A percentile compares a stretch with the other conserved stretches of the same genome.
phyloP scores from a whole-genome alignment of 352 stramenopile species.

The Phytophthora gonapodyides region DNA sequence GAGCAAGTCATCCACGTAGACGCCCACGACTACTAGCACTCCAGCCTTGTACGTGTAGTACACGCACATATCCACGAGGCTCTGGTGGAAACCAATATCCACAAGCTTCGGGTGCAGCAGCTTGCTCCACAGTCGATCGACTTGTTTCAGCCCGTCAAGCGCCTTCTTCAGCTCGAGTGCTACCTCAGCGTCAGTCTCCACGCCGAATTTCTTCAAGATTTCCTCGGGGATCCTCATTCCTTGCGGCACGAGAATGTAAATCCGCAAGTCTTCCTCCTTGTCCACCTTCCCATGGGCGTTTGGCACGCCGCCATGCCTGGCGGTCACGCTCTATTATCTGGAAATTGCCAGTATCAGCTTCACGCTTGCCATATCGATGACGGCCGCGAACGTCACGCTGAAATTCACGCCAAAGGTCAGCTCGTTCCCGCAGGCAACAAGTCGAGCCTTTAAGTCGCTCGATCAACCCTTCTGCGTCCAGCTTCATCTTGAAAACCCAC shows the following conservation, averaged over 20 bases:
- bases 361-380: constrained; percentile 29
- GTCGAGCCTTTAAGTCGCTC: constrained; percentile 21
- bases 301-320: constrained; percentile 29
- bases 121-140: constrained; percentile 32
- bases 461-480: constrained; percentile 9
- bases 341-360: constrained; percentile 27
- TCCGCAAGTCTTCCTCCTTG: constrained; percentile 19
- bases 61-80: constrained; percentile 30
- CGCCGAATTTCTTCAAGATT: not conserved
- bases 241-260: constrained; percentile 26
- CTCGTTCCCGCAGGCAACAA: constrained; percentile 28
- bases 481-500: constrained; percentile 38
- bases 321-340: constrained; percentile 7
- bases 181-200: constrained; percentile 1
- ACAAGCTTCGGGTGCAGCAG: constrained; percentile 21
- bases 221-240: constrained; percentile 23
- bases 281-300: constrained; percentile 36
- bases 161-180: constrained; percentile 24
- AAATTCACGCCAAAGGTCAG: constrained; percentile 23
- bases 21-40: constrained; percentile 17
- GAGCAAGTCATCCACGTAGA: constrained; percentile 42
- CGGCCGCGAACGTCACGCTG: constrained; percentile 24
- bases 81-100: constrained; percentile 15
- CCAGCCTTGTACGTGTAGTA: constrained; percentile 12
- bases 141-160: constrained; percentile 38